Conservation (phyloP, 148 eudicot genomes). For the Fallopia convolvulus region DNA sequence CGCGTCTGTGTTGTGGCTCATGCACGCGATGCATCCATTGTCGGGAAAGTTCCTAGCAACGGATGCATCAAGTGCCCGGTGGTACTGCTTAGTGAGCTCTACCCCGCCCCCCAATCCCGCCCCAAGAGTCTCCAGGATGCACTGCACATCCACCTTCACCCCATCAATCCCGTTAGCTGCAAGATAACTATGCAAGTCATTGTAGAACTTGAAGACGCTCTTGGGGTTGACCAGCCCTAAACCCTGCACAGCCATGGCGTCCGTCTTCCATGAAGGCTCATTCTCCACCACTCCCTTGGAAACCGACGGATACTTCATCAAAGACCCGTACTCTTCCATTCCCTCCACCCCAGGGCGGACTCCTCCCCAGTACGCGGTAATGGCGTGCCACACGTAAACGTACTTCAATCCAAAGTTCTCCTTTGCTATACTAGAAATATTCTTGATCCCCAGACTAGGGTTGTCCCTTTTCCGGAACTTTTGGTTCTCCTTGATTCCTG, state of each 20-base stretch:
- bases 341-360: slow-evolving; percentile 61
- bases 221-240: slow-evolving; percentile 68
- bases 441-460: slow-evolving; percentile 48
- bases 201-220: slow-evolving; percentile 60
- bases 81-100: slow-evolving; percentile 63
- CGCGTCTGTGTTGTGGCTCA: slow-evolving; percentile 82
- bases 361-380: slow-evolving; percentile 89
- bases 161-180: slow-evolving; percentile 78
- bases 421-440: slow-evolving; percentile 54
- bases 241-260: slow-evolving; percentile 52
- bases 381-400: slow-evolving; percentile 92
- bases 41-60: slow-evolving; percentile 66
- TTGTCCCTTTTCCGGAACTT: slow-evolving; percentile 59
- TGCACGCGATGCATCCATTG: slow-evolving; percentile 87
- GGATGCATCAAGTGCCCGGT: slow-evolving; percentile 81
- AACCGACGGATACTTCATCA: slow-evolving; percentile 44
- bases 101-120: slow-evolving; percentile 75
- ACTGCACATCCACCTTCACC: slow-evolving; percentile 84
- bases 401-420: slow-evolving; percentile 58
- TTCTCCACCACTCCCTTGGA: slow-evolving; percentile 61
- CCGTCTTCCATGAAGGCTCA: slow-evolving; percentile 67
- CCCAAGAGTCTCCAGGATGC: slow-evolving; percentile 78
- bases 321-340: slow-evolving; percentile 58
- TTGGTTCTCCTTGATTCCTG: slow-evolving; percentile 61
- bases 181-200: slow-evolving; percentile 60